A percentile compares a stretch with the other conserved stretches of the same genome.
phyloP scores from a whole-genome alignment of 2,329 filamentous ascomycete genomes.

The Fusarium cyanostomum region DNA sequence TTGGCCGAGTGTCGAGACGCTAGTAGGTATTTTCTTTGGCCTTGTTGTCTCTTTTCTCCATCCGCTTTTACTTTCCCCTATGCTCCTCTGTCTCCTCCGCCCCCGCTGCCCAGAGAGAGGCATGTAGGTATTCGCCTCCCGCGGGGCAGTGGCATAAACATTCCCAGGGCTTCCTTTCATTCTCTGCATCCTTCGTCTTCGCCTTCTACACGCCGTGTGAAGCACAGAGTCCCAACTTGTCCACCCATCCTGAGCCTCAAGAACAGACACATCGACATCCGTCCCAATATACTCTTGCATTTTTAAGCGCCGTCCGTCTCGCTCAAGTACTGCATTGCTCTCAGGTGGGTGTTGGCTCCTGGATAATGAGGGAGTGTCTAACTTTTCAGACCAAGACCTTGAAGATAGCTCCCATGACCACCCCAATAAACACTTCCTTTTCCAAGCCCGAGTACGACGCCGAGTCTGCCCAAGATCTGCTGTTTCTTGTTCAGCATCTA shows the following conservation, averaged over 20 bases:
- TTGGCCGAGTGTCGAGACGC: not conserved
- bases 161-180: not conserved
- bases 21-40: slow-evolving; percentile 1
- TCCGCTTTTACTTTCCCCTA: not conserved
- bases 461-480: slow-evolving; percentile 20
- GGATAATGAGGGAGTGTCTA: not conserved
- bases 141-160: not conserved
- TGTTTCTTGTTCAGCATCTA: slow-evolving; percentile 22
- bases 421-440: slow-evolving; percentile 11
- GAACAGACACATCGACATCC: not conserved
- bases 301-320: no score
- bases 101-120: slow-evolving; percentile 16
- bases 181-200: not conserved
- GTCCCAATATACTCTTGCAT: no score
- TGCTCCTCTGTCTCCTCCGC: slow-evolving; percentile 2
- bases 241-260: not conserved
- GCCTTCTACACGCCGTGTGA: not conserved
- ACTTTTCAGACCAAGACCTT: not conserved
- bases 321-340: not conserved
- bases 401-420: slow-evolving; percentile 11
- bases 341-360: not conserved
- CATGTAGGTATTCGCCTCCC: slow-evolving; percentile 1
- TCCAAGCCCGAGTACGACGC: slow-evolving; percentile 18
- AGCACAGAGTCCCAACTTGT: not conserved
- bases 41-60: slow-evolving; percentile 32